Base-by-base conservation (phyloP, 2,329 filamentous ascomycete genomes). In the Colletotrichum spaethianum region DNA sequence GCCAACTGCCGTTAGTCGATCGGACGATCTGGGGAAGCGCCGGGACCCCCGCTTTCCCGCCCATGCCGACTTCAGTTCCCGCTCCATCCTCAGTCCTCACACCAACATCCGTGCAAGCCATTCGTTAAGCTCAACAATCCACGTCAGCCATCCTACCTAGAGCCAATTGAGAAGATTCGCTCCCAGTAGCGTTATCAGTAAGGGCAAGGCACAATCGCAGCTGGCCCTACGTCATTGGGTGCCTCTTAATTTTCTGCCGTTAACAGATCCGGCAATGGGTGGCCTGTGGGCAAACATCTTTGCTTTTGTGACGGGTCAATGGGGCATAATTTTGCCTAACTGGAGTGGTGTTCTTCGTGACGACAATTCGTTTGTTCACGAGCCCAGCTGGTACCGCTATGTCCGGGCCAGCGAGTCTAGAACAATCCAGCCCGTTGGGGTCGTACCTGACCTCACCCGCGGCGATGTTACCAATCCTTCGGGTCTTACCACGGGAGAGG, bases 391-490 rank as follows among this genome's bases (percentile, higher is more conserved):
- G 84, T 78, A 83, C 9, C 78, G 78, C 56, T 83, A 83, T 67
- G 79, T 86, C 16, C 80, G 83, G 56, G 79, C 82, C 2, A 82
- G 83, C 16, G n/a, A 76, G 1, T 78, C 70, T 42, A 75, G 42
- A 12, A 79, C 75, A 7, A 77, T 86, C 26, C 68, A 63, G 11
- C 83, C 84, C 18, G 76, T 74, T 42, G 63, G 75, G 5, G 74
- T 86, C 40, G 64, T 84, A 18, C 64, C 76, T 8, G 73, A 77
- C 5, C 76, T 82, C 52, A 82, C 80, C 1, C 70, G 71, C 11
- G 85, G 85, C 23, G 78, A 82, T 50, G 80, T 87, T 31, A 78
- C 75, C 5, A 83, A 86, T 73, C 76, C 82, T 1, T 76, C 80
- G 6, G 81, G 79, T 0, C 73, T 86, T 4, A 66, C 81, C 18